Conservation (phyloP, 768 basidiomycete genomes). For the Obba rivulosa region DNA sequence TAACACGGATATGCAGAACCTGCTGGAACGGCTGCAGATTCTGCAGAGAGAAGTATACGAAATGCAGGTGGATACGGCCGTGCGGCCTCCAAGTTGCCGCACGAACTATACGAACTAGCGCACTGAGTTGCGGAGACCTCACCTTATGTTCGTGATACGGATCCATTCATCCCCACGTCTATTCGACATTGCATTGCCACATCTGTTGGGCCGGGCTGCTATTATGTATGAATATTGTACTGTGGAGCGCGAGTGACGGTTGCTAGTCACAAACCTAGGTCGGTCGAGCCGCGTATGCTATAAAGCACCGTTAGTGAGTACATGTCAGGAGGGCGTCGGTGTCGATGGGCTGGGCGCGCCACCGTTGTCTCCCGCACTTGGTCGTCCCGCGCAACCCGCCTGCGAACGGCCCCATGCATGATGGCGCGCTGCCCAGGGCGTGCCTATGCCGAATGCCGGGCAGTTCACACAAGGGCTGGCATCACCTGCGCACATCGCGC, state of each 20-base stretch:
- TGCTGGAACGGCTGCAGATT: slow-evolving; percentile 25
- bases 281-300: too few relatives aligned
- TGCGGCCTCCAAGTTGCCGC: slow-evolving; percentile 23
- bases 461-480: slow-evolving; percentile 5
- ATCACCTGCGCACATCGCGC: slow-evolving; percentile 20
- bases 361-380: slow-evolving; percentile 32
- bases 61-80: slow-evolving; percentile 17
- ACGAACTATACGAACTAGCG: too few relatives aligned
- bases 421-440: slow-evolving; percentile 9
- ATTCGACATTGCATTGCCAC: too few relatives aligned
- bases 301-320: too few relatives aligned
- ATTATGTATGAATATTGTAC: too few relatives aligned
- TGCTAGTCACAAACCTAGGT: too few relatives aligned
- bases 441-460: slow-evolving; percentile 7
- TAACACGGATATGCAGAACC: slow-evolving; percentile 13
- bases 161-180: too few relatives aligned
- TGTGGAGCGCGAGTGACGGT: too few relatives aligned
- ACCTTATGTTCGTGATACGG: too few relatives aligned
- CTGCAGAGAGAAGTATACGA: slow-evolving; percentile 21
- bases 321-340: too few relatives aligned
- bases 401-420: slow-evolving; percentile 51
- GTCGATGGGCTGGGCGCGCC: slow-evolving; percentile 29
- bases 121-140: too few relatives aligned
- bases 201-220: too few relatives aligned
- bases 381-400: slow-evolving; percentile 42